These are phyloP conservation scores for Phytophthora foliorum DNA, from an alignment of 352 stramenopile species.

Conservation along the genomic window DNA sequence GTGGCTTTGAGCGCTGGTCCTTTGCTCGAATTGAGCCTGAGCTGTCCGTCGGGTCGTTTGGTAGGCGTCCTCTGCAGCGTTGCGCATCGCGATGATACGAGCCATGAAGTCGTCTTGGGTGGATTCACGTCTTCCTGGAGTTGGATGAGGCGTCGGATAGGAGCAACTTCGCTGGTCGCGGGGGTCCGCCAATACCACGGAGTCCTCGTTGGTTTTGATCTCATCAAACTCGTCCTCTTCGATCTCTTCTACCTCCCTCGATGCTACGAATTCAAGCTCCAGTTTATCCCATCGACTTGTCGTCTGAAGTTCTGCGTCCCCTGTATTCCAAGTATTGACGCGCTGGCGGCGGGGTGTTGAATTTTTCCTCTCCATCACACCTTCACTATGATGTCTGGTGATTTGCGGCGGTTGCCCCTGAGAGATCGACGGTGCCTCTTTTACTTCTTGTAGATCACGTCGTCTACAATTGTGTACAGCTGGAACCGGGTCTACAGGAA, in stretches of 20 bases:
- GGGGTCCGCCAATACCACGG: slow-evolving; percentile 12
- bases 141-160: slow-evolving; percentile 8
- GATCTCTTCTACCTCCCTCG: slow-evolving; percentile 10
- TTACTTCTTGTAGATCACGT: slow-evolving; percentile 19
- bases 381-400: slow-evolving; percentile 17
- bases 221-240: slow-evolving; percentile 29
- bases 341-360: slow-evolving; percentile 9
- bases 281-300: slow-evolving; percentile 26
- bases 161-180: slow-evolving; percentile 24
- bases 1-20: slow-evolving; percentile 19
- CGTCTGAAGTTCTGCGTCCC: slow-evolving; percentile 16
- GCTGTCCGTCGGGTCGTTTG: slow-evolving; percentile 41
- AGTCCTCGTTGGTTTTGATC: slow-evolving; percentile 21
- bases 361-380: slow-evolving; percentile 6
- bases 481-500: slow-evolving; percentile 4
- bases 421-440: slow-evolving; percentile 8
- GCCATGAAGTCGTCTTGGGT: slow-evolving; percentile 39
- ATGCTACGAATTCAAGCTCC: slow-evolving; percentile 18
- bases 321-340: slow-evolving; percentile 29
- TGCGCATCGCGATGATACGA: slow-evolving; percentile 67
- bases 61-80: slow-evolving; percentile 66
- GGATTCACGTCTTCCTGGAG: slow-evolving; percentile 1
- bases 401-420: slow-evolving; percentile 8
- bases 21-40: slow-evolving; percentile 23
- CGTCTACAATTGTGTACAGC: slow-evolving; percentile 31